Evolutionary conservation across 768 basidiomycete genomes (phyloP), one percentile per base, ranked within the genome.

Genomic region (Coprinopsis marcescibilis): DNA sequence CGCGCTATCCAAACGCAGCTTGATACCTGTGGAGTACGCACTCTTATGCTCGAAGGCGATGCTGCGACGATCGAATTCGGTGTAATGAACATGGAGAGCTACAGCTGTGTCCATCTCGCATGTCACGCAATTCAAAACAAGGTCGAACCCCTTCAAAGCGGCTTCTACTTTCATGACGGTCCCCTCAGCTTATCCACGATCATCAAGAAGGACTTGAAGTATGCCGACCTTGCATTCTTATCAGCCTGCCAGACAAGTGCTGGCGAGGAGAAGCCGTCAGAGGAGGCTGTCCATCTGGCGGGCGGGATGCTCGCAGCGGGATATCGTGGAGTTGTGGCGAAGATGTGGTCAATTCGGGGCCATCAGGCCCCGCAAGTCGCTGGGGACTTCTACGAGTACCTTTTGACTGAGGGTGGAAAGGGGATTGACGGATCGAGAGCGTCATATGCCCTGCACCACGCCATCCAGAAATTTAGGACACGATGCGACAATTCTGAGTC

Each of bases 231-330:
- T 26, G 72, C 69, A 0, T 65, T 68, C 51, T 55, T 73, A 1
- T 70, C 71, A 0, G 70, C 72, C 0, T 72, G 72, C 43, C 59
- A 71, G 38, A 72, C 66, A 3, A 60, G 65, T 1, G 54, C 50
- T 12, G 64, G 67, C 0, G 59, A 60, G 15, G 45, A 57, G 24
- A 51, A 43, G 24, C 48, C 65, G 5, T 45, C 62, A 0, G 62
- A 69, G 4, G 71, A 73, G 42, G 63, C 60, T 0, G 58, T 71
- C 3, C 68, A 71, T 58, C 49, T 72, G 1, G 65, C 69, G 0
- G 65, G 68, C 1, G 70, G 69, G 6, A 69, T 71, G 68, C 51
- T 65, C 42, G 49, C 59, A 12, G 60, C n/a, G n/a, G n/a, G n/a
- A n/a, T n/a, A n/a, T n/a, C n/a, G n/a, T n/a, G n/a, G n/a, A n/a